These are phyloP conservation scores for Terfezia claveryi DNA, from an alignment of 495 filamentous ascomycete species.

Conservation along the genomic window DNA sequence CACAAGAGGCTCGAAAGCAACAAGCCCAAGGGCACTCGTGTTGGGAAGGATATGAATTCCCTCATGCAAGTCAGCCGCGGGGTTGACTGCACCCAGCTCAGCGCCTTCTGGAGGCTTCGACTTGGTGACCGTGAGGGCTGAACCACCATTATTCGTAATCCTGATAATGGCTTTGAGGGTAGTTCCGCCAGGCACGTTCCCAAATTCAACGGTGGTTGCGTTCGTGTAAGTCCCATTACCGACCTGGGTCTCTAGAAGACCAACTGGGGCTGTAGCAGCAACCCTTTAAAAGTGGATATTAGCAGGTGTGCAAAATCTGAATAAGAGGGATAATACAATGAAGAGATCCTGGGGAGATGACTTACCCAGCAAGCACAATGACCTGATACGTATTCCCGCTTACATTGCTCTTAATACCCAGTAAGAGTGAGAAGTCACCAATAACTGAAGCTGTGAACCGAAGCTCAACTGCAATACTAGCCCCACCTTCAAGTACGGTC, in stretches of 20 bases:
- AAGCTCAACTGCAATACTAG: too few species aligned
- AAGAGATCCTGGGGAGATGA: background rate
- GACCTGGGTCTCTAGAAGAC: conserved; percentile 17
- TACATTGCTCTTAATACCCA: too few species aligned
- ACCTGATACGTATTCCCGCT: too few species aligned
- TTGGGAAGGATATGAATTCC: too few species aligned
- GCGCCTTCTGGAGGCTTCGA: conserved; percentile 19
- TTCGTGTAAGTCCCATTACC: conserved; percentile 17
- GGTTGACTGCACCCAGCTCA: conserved; percentile 18
- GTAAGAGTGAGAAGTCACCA: too few species aligned
- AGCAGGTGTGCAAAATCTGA: background rate
- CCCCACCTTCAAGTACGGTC: too few species aligned
- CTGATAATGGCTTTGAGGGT: conserved; percentile 15
- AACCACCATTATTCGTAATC: conserved; percentile 22
- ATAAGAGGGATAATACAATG: conserved; percentile 3
- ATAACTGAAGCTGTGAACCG: too few species aligned
- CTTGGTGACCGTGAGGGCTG: conserved; percentile 20
- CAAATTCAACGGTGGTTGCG: conserved; percentile 17
- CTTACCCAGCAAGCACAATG: too few species aligned
- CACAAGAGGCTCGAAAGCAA: too few species aligned
- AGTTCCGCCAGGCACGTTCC: conserved; percentile 14
- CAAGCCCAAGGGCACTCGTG: too few species aligned
- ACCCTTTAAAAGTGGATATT: background rate
- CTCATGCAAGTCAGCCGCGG: conserved; percentile 17
- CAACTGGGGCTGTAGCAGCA: conserved; percentile 18